Conservation (phyloP, 768 basidiomycete genomes). For the Asterophora parasitica region DNA sequence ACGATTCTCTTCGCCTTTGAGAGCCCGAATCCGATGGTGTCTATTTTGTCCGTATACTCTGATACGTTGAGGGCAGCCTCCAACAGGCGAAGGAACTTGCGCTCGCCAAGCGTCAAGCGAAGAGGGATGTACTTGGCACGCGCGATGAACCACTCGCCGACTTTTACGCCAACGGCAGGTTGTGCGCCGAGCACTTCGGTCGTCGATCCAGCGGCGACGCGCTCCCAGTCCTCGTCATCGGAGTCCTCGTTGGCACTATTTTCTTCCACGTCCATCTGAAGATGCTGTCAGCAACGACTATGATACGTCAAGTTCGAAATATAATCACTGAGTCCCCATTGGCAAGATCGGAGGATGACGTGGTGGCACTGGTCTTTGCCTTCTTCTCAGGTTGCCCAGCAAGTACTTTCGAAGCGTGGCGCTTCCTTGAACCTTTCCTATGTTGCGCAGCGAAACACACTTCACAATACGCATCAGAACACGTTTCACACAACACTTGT, state of each 20-base stretch:
- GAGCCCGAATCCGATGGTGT: slow-evolving; percentile 71
- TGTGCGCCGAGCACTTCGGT: slow-evolving; percentile 46
- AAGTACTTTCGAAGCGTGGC: slow-evolving; percentile 52
- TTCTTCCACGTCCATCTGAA: slow-evolving; percentile 45
- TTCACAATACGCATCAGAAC: slow-evolving; percentile 72
- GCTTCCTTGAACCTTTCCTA: slow-evolving; percentile 72
- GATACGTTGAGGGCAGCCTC: slow-evolving; percentile 83
- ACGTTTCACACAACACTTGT: slow-evolving; percentile 66
- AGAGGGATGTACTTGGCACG: slow-evolving; percentile 78
- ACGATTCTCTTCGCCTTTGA: slow-evolving; percentile 88
- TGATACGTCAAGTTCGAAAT: not conserved
- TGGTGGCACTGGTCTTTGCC: slow-evolving; percentile 17
- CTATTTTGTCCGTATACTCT: slow-evolving; percentile 89
- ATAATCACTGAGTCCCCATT: slow-evolving; percentile 9
- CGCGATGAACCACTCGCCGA: slow-evolving; percentile 85
- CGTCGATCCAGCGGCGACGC: slow-evolving; percentile 27
- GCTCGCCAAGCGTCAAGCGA: slow-evolving; percentile 68
- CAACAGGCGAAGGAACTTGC: slow-evolving; percentile 79
- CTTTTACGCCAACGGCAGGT: slow-evolving; percentile 52
- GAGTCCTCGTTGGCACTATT: slow-evolving; percentile 26
- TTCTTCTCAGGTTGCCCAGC: slow-evolving; percentile 23
- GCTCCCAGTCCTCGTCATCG: slow-evolving; percentile 42
- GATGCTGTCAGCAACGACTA: not conserved
- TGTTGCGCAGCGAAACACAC: slow-evolving; percentile 86
- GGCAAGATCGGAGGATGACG: not conserved